phyloP scores from a whole-genome alignment of 2,329 filamentous ascomycete genomes.

The Sphaerulina populicola region DNA sequence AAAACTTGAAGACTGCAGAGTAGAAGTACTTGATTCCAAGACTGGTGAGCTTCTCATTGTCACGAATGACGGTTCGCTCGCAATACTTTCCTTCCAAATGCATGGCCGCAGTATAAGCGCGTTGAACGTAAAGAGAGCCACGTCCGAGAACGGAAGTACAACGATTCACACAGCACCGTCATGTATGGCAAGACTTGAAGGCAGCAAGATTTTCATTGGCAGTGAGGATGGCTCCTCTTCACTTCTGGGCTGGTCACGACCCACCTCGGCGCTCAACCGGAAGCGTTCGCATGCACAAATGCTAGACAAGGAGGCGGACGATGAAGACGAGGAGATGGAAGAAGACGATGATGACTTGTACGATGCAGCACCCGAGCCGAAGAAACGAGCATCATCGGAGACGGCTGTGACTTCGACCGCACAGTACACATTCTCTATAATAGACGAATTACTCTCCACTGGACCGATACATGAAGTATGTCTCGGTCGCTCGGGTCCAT shows the following conservation, averaged over 20 bases:
- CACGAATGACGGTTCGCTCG: conserved; percentile 64
- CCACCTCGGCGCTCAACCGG: conserved; percentile 52
- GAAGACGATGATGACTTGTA: conserved; percentile 56
- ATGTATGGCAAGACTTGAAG: conserved; percentile 60
- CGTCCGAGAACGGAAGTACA: conserved; percentile 54
- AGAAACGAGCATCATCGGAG: conserved; percentile 33
- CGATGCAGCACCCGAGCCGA: conserved; percentile 47
- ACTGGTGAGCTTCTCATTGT: conserved; percentile 79
- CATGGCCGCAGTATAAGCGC: conserved; percentile 89
- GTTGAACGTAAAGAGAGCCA: conserved; percentile 61
- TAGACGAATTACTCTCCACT: conserved; percentile 69
- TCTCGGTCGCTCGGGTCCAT: conserved; percentile 50
- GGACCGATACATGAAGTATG: conserved; percentile 71
- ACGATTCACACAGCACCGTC: conserved; percentile 57
- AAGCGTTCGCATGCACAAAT: conserved; percentile 56
- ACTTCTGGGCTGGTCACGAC: conserved; percentile 69
- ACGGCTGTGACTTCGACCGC: conserved; percentile 45
- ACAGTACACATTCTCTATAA: conserved; percentile 58
- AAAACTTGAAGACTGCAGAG: conserved; percentile 68
- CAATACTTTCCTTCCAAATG: conserved; percentile 70
- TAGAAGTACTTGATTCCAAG: conserved; percentile 68
- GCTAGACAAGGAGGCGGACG: conserved; percentile 46
- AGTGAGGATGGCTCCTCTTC: conserved; percentile 76
- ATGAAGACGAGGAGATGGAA: conserved; percentile 52
- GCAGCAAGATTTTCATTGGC: conserved; percentile 69